phyloP scores from a whole-genome alignment of 1,139 yeast species.

The Magnusiomyces tetraspermus region DNA sequence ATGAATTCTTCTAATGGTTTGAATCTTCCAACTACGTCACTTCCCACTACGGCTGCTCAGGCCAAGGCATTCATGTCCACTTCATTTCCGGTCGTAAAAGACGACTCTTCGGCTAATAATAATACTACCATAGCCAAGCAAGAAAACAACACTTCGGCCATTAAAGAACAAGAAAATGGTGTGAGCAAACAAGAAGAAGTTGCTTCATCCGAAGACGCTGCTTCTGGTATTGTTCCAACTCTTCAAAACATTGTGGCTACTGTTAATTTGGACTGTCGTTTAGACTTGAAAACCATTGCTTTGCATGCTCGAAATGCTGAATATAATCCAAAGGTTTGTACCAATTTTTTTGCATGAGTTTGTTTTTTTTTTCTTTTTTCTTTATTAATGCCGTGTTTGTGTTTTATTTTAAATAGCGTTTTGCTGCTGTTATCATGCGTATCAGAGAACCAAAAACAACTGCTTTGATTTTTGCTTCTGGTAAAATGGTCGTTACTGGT shows the following conservation, averaged over 20 bases:
- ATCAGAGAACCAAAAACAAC: slow-evolving; percentile 98
- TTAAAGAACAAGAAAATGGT: slow-evolving; percentile 17
- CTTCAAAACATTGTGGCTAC: slow-evolving; percentile 96
- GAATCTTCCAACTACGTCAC: slow-evolving; percentile 41
- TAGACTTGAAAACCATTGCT: slow-evolving; percentile 94
- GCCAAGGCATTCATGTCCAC: slow-evolving; percentile 68
- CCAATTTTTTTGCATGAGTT: neutral
- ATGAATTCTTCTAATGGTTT: neutral
- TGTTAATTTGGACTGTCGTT: slow-evolving; percentile 88
- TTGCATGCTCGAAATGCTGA: slow-evolving; percentile 98
- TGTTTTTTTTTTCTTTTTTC: slow-evolving; percentile 4
- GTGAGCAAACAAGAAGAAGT: slow-evolving; percentile 29
- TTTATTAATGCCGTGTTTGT: slow-evolving; percentile 5
- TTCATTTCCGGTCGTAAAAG: slow-evolving; percentile 35
- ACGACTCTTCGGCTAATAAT: slow-evolving; percentile 5
- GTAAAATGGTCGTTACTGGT: slow-evolving; percentile 99
- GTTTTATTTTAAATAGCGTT: slow-evolving; percentile 45
- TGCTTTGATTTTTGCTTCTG: slow-evolving; percentile 94
- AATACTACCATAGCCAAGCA: slow-evolving; percentile 3
- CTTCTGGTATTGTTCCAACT: slow-evolving; percentile 93
- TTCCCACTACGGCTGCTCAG: slow-evolving; percentile 74
- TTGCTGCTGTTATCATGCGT: slow-evolving; percentile 99
- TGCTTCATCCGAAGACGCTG: slow-evolving; percentile 41
- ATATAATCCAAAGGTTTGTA: slow-evolving; percentile 62
- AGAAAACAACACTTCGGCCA: slow-evolving; percentile 16